Conservation (phyloP, 2,329 filamentous ascomycete genomes). For the Leptodontidium sp. region DNA sequence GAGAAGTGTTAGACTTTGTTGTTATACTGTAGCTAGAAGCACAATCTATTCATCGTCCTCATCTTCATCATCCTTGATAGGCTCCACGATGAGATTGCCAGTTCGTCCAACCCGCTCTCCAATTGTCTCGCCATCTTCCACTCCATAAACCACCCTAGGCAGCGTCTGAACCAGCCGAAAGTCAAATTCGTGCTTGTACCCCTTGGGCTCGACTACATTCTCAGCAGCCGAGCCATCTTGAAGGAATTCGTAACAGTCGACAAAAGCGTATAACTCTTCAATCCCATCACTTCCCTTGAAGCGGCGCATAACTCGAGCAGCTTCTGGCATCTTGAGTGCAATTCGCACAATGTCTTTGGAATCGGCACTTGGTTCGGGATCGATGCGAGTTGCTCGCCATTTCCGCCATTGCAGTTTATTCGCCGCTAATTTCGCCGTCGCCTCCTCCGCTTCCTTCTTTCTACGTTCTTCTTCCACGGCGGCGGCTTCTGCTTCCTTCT, state of each 20-base stretch:
- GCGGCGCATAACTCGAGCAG: conserved; percentile 76
- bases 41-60: conserved; percentile 36
- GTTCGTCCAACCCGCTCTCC: conserved; percentile 79
- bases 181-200: conserved; percentile 82
- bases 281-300: conserved; percentile 76
- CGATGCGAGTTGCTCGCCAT: conserved; percentile 77
- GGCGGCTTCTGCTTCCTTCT: conserved; percentile 76
- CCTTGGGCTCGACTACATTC: conserved; percentile 59
- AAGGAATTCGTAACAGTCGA: conserved; percentile 84
- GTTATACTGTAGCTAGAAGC: conserved; percentile 3
- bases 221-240: conserved; percentile 49
- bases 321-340: conserved; percentile 69
- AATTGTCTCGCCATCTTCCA: conserved; percentile 71
- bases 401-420: conserved; percentile 72
- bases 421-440: conserved; percentile 59
- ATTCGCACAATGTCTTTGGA: conserved; percentile 77
- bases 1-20: no score
- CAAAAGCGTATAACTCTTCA: conserved; percentile 94
- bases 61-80: conserved; percentile 54
- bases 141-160: conserved; percentile 81
- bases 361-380: conserved; percentile 70
- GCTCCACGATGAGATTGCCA: conserved; percentile 89
- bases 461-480: conserved; percentile 73
- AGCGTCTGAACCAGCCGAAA: conserved; percentile 88
- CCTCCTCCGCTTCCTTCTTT: conserved; percentile 67